Base-by-base conservation (phyloP, 345 rosid genomes). In the Gossypium raimondii region DNA sequence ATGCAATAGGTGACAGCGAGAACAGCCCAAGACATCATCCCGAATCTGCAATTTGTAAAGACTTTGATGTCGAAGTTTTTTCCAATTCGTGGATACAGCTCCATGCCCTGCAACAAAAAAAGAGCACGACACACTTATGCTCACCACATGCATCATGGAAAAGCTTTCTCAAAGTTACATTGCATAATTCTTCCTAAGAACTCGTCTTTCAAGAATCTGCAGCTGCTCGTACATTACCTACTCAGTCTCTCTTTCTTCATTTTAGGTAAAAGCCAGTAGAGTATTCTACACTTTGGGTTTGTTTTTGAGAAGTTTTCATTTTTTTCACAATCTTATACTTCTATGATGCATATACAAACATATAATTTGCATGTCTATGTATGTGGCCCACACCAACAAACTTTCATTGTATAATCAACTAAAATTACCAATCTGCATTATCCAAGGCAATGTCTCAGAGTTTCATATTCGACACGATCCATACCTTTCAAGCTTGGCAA, bases 21-120 rank as follows among this genome's bases (percentile, higher is more conserved):
- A 88, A 96, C 98, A 68, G 98, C 98, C 98, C 99, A 96, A 60
- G 97, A 88, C 97, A 93, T 93, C 98, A 96, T 89, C 75, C 99
- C 99, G 65, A 96, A 93, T 85, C 99, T 89, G 88, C 99, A 92
- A 80, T 92, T 96, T 58, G 97, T 92, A 85, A 96, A 96, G 75
- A 93, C 97, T 81, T 96, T 96, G 84, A 96, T 90, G 87, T 96
- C 97, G 61, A 96, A 96, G 89, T 85, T 83, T 78, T 90, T 93
- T 18, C 99, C 98, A 80, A 96, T 91, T 79, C 99, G 90, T 69
- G 99, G 99, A 86, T 95, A 95, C 67, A 95, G 78, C 85, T 93
- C 98, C 99, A 93, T 91, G 55, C 99, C 99, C 99, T 96, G 85
- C 74, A 84, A 74, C 57, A 81, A 77, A 53, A 56, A 67, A 58